phyloP scores from a whole-genome alignment of 2,329 filamentous ascomycete species.

The Diaporthe caulivora region DNA sequence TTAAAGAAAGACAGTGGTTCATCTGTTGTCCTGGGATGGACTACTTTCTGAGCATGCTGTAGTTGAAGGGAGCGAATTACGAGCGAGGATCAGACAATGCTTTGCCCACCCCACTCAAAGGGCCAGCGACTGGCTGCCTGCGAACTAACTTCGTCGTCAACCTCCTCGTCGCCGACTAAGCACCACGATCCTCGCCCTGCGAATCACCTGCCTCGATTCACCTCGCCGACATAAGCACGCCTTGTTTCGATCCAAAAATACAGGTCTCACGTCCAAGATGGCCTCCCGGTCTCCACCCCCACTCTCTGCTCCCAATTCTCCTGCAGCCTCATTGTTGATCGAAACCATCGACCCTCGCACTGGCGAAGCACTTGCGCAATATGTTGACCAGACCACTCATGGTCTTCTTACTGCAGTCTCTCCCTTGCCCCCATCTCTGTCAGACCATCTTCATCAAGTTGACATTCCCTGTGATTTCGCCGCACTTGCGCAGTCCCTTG shows the following conservation, averaged over 20 bases:
- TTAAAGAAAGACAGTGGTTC: background rate
- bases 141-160: background rate
- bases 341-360: background rate
- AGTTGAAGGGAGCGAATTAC: too few species aligned
- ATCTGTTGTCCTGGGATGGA: background rate
- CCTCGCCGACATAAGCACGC: background rate
- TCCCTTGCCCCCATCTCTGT: background rate
- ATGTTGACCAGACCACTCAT: too few species aligned
- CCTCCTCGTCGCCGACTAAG: background rate
- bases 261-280: background rate
- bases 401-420: background rate
- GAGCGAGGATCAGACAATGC: background rate
- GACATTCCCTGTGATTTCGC: background rate
- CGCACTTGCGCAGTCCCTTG: background rate
- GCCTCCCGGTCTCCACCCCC: background rate
- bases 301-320: background rate
- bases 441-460: constrained; percentile 1
- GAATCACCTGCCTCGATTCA: background rate
- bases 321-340: background rate
- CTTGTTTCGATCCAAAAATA: background rate
- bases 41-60: background rate
- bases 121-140: background rate
- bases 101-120: background rate
- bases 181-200: constrained; percentile 2
- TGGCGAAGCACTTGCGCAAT: background rate